Base-by-base conservation (phyloP, 2,329 filamentous ascomycete species). In the Mollisia scopiformis region DNA sequence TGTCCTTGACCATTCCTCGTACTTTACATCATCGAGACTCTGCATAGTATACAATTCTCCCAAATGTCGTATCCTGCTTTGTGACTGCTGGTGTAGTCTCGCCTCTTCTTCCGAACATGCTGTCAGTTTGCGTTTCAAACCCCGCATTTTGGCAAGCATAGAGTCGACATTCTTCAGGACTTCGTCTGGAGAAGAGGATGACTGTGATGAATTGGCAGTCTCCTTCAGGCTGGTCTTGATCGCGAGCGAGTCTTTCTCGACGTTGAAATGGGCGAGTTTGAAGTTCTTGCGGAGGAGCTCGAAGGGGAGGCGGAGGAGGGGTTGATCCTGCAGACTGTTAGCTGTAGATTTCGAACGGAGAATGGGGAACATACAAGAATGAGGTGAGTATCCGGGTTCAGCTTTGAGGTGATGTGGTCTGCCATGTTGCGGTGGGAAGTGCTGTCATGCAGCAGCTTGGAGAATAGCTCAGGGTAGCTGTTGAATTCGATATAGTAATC, bases 261-360 rank as follows among this genome's bases (percentile, higher is more conserved):
- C 85, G 65, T 86, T 81, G 72, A 89, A 88, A 74, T 93, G 91
- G 46, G 90, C 90, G 3, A 89, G 87, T 71, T 96, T 95, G 78
- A 98, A 96, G 78, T 96, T 98, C 75, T 95, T 94, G 58, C 93
- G 90, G 23, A 96, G 88, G 59, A 97, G 89, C 75, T 98, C 95
- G 77, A 94, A 90, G 19, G 95, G 95, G 23, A 98, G 87, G 33
- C 93, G 92, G 68, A 99, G 87, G 67, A 98, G 90, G 3, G 94
- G 90, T 84, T 98, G 94, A 73, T 99, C 95, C 93, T 94, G 66
- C 23, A 49, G 47, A 59, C 27, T 54, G 52, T 69, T 62, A 68
- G 62, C 47, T 57, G 51, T 54, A 53, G 43, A 55, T 46, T 47
- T 27, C 64, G 54, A 35, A 53, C 10, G 19, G 19, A 41, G 50